Conservation (phyloP, 768 basidiomycete genomes). For the Jaapia argillacea region DNA sequence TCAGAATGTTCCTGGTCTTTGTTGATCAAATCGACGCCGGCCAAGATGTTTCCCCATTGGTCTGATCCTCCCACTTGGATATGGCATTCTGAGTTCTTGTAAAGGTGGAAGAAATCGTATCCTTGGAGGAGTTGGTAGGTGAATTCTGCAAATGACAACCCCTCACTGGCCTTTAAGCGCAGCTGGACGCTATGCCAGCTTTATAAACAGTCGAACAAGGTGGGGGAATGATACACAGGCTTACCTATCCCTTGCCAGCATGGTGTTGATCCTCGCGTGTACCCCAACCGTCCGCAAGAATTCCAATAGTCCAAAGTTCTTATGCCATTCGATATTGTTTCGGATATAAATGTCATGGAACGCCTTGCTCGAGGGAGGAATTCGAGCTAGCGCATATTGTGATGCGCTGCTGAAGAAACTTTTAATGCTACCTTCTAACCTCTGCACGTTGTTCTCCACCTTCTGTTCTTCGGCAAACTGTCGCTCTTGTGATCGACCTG, state of each 20-base stretch:
- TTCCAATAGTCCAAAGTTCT: conserved; percentile 61
- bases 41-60: conserved; percentile 97
- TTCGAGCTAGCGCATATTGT: conserved; percentile 41
- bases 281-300: conserved; percentile 80
- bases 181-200: conserved; percentile 55
- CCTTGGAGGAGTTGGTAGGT: conserved; percentile 96
- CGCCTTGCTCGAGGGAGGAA: conserved; percentile 6
- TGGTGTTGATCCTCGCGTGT: conserved; percentile 73
- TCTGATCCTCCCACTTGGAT: conserved; percentile 95
- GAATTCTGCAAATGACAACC: conserved; percentile 98
- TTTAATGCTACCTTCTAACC: conserved; percentile 55
- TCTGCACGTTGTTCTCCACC: conserved; percentile 54
- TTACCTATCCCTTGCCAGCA: conserved; percentile 88
- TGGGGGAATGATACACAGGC: background rate
- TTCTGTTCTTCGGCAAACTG: conserved; percentile 48
- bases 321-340: conserved; percentile 76
- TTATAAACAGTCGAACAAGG: conserved; percentile 3
- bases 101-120: conserved; percentile 82
- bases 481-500: conserved; percentile 79
- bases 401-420: conserved; percentile 63
- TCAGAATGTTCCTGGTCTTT: conserved; percentile 20
- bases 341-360: conserved; percentile 29
- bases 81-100: conserved; percentile 54
- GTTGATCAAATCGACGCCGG: conserved; percentile 85
- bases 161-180: conserved; percentile 68